phyloP scores from a whole-genome alignment of 2,329 filamentous ascomycete genomes.

The Fusarium sp. region DNA sequence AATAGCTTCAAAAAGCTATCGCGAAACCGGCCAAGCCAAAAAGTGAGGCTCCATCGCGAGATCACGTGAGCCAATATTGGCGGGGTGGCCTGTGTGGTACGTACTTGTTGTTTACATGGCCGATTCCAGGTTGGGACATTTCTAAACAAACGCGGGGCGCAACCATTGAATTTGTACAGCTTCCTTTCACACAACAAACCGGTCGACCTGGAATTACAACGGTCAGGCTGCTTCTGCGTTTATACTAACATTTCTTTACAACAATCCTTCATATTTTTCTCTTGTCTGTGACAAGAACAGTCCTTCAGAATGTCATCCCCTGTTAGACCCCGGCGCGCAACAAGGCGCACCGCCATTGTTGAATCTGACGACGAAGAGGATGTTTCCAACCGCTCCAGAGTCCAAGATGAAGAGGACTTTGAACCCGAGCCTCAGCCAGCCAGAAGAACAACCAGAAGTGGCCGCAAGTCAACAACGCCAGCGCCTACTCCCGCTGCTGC shows the following conservation, averaged over 20 bases:
- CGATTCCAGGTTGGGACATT: conserved; percentile 50
- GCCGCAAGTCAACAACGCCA: conserved; percentile 57
- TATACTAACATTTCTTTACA: conserved; percentile 1
- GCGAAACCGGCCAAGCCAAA: conserved; percentile 33
- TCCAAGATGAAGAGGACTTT: conserved; percentile 77
- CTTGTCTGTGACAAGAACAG: conserved; percentile 25
- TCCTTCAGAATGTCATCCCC: conserved; percentile 50
- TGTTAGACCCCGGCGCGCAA: conserved; percentile 56
- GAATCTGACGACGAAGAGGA: conserved; percentile 85
- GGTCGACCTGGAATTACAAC: neutral
- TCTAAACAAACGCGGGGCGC: conserved; percentile 55
- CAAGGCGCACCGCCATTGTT: conserved; percentile 78
- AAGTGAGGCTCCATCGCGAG: conserved; percentile 30
- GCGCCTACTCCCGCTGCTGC: conserved; percentile 62
- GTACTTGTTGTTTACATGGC: conserved; percentile 55
- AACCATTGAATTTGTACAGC: conserved; percentile 45
- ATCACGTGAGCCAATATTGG: conserved; percentile 32
- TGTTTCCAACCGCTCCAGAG: conserved; percentile 64
- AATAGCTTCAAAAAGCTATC: conserved; percentile 40
- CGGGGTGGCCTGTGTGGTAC: conserved; percentile 19
- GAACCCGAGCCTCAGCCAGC: conserved; percentile 75
- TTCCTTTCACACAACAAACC: conserved; percentile 19
- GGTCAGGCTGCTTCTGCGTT: neutral
- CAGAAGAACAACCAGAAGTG: conserved; percentile 61
- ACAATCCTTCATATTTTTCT: conserved; percentile 4